Evolutionary conservation across 257 asterid genomes (phyloP), one percentile per base, ranked within the genome.

Genomic region (Knoxia roxburghii): DNA sequence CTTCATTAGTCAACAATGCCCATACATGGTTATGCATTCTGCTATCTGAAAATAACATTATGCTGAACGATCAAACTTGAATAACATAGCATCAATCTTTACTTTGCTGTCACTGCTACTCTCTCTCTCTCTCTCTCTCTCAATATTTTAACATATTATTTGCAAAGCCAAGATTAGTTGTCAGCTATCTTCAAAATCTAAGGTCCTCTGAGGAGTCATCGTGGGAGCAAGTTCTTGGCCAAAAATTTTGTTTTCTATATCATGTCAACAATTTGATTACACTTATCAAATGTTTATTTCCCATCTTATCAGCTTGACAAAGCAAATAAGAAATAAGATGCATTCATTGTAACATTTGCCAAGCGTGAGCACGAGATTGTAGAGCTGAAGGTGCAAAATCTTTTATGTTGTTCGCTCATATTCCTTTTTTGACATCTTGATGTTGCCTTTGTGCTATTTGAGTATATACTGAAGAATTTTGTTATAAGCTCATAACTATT

Each of bases 341-440:
- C 96, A 60, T 89, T 92, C 80, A 90, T 94, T 66, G 93, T 94
- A 69, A 90, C 97, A 45, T 90, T 94, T 84, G 96, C 96, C 14
- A 94, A 94, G 75, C 87, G 99, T 69, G 99, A 94, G 82, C 99
- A 88, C 80, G 99, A 94, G 88, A 94, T 94, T 78, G 95, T 97
- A 75, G 99, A 94, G 73, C 77, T 94, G 85, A 94, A 93, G 99
- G 99, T 88, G 65, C n/a, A 59, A 78, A 66, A 69, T 45, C 73
- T 55, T 52, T 52, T 45, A 0, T 68, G 39, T 20, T 37, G 50
- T 32, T 63, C 69, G 8, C 27, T 48, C 60, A 58, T 48, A 20
- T n/a, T 62, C 26, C 8, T 51, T 10, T 50, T 35, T 41, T 37
- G 6, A 37, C 41, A 37, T 37, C n/a, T n/a, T n/a, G n/a, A n/a